Evolutionary conservation across 2,329 filamentous ascomycete species (phyloP), one percentile per base, ranked within the genome.

Genomic region (Ophiostoma australiae): DNA sequence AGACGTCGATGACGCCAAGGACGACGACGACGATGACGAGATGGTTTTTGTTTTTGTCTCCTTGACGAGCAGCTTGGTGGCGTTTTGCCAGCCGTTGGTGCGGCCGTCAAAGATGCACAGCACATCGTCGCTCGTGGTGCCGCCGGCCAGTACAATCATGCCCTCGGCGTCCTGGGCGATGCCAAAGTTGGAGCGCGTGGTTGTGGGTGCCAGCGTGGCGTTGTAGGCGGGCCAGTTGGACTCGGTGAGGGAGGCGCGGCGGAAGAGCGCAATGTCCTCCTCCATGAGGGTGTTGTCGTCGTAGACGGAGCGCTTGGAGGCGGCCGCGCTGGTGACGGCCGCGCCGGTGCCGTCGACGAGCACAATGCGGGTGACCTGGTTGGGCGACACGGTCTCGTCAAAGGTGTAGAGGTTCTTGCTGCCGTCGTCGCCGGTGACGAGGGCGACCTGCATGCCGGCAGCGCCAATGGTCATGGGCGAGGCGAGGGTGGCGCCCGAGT

Each of bases 391-490:
- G 17, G 85, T 85, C 80, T 93, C 86, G 77, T 97, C 89, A 75
- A 95, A 97, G 13, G 89, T 88, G 75, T 93, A 88, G 23, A 98
- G 82, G 55, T 90, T 87, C 77, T 92, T 94, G 79, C 91, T 94
- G 37, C 86, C 89, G 78, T 97, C 92, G 61, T 88, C 85, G 31
- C 90, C 91, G 15, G 83, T 82, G n/a, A 96, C 80, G 4, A 97
- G 76, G 0, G 88, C 83, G 35, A 87, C 87, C 76, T 90, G 87
- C 67, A 89, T 78, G 1, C 78, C 83, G 1, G 84, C 81, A 2
- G 84, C 83, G 70, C 87, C 85, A 76, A 88, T 87, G 20, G 85
- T 79, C 27, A 93, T 79, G 1, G 88, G 87, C 17, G 84, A 79
- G 0, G 86, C 83, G 33, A 97, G 81, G 3, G 85, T 85, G 3